phyloP scores from a whole-genome alignment of 1,284 basidiomycete species.

The Tylopilus sp. region DNA sequence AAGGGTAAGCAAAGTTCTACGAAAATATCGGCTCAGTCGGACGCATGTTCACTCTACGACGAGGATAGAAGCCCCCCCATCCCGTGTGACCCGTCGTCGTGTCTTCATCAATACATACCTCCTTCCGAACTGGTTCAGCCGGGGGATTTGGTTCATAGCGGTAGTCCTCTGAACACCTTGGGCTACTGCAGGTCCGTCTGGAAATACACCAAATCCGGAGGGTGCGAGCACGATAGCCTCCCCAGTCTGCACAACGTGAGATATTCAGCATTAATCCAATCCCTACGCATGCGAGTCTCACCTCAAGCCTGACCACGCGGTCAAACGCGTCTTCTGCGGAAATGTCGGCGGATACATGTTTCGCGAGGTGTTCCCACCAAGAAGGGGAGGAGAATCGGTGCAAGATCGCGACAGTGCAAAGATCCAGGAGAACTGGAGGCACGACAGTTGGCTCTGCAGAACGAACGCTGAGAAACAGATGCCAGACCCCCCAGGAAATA shows the following conservation, averaged over 20 bases:
- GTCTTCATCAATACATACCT: slow-evolving; percentile 57
- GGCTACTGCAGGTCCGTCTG: slow-evolving; percentile 19
- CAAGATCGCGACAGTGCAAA: slow-evolving; percentile 60
- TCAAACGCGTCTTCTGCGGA: slow-evolving; percentile 58
- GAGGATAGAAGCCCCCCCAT: slow-evolving; percentile 62
- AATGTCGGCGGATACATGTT: slow-evolving; percentile 64
- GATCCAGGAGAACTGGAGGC: slow-evolving; percentile 62
- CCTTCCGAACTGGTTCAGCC: slow-evolving; percentile 45
- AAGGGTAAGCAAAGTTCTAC: neutral
- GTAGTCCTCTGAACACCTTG: slow-evolving; percentile 11
- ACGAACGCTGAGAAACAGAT: neutral
- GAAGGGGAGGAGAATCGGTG: slow-evolving; percentile 71
- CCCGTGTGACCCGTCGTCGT: slow-evolving; percentile 53
- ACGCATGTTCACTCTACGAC: slow-evolving; percentile 34
- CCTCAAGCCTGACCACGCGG: slow-evolving; percentile 60
- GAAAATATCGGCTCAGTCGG: neutral
- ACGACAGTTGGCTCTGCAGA: slow-evolving; percentile 64
- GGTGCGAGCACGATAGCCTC: slow-evolving; percentile 63
- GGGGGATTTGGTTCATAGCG: slow-evolving; percentile 22
- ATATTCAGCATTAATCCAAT: neutral
- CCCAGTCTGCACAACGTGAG: slow-evolving; percentile 46
- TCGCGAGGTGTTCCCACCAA: slow-evolving; percentile 66
- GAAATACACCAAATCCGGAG: slow-evolving; percentile 48
- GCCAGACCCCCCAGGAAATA: too few species aligned
- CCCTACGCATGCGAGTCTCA: slow-evolving; percentile 25